Conservation (phyloP, 768 basidiomycete species). For the Phaffia australis region DNA sequence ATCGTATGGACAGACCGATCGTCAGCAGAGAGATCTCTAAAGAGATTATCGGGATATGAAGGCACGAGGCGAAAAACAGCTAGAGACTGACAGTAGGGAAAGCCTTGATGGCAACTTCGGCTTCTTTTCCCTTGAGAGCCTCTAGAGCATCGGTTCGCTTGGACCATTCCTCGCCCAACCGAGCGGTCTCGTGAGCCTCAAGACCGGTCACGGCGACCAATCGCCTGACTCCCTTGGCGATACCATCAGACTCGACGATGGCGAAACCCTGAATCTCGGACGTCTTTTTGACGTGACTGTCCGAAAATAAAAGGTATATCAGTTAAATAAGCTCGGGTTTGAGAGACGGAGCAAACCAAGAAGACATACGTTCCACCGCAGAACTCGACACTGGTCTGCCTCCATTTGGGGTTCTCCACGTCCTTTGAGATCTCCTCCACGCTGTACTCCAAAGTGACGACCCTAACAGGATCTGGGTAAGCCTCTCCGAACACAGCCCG, state of each 20-base stretch:
- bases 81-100: conserved; percentile 51
- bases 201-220: conserved; percentile 89
- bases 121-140: conserved; percentile 56
- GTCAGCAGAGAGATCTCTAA: not conserved
- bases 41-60: not conserved
- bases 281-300: conserved; percentile 85
- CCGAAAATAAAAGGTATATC: not conserved
- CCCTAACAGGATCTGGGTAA: conserved; percentile 93
- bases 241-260: conserved; percentile 88
- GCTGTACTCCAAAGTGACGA: conserved; percentile 79
- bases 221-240: conserved; percentile 93
- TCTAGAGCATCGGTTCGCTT: conserved; percentile 55
- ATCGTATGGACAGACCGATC: not conserved
- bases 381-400: conserved; percentile 83
- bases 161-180: conserved; percentile 54
- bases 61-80: not conserved
- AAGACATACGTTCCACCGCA: conserved; percentile 87
- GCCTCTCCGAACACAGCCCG: conserved; percentile 95
- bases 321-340: not conserved
- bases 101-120: conserved; percentile 77
- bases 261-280: conserved; percentile 95
- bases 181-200: conserved; percentile 73
- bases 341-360: not conserved
- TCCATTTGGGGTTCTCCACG: conserved; percentile 81
- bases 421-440: conserved; percentile 78